These are phyloP conservation scores for Solanum lycopersicoides DNA, from an alignment of 257 asterid genomes.

Conservation along the genomic window DNA sequence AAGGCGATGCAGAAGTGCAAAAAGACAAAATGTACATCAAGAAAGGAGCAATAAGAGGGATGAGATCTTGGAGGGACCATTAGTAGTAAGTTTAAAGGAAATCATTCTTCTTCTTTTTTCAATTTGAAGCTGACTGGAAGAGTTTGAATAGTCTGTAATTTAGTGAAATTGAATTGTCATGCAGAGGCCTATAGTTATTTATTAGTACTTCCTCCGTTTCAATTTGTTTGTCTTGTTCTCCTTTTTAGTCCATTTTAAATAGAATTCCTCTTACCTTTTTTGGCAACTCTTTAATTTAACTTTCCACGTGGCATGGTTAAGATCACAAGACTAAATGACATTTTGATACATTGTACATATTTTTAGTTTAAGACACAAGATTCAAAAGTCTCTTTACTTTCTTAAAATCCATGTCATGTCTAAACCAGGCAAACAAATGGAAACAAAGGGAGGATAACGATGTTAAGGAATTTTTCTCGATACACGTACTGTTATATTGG, in stretches of 20 bases:
- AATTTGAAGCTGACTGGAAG: neutral
- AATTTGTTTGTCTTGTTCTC: neutral
- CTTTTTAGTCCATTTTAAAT: no score
- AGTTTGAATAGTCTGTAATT: neutral
- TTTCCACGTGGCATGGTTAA: neutral
- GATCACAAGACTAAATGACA: neutral
- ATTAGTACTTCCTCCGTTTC: neutral
- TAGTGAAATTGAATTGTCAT: neutral
- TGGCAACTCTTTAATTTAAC: neutral
- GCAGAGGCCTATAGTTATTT: neutral
- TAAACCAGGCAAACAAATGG: neutral
- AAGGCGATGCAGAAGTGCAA: neutral
- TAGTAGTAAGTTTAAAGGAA: neutral
- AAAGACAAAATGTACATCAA: neutral
- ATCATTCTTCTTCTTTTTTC: neutral
- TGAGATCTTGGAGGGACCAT: neutral
- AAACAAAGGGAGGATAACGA: neutral
- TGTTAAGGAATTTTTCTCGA: no score
- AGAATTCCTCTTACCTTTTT: neutral
- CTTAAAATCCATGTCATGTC: neutral
- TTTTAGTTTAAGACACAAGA: neutral
- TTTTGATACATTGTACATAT: neutral
- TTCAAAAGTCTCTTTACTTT: neutral
- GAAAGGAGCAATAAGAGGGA: neutral
- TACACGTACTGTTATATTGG: no score